These are phyloP conservation scores for Dryadomyces quercus-mongolicae DNA, from an alignment of 2,329 filamentous ascomycete genomes.

Conservation along the genomic window DNA sequence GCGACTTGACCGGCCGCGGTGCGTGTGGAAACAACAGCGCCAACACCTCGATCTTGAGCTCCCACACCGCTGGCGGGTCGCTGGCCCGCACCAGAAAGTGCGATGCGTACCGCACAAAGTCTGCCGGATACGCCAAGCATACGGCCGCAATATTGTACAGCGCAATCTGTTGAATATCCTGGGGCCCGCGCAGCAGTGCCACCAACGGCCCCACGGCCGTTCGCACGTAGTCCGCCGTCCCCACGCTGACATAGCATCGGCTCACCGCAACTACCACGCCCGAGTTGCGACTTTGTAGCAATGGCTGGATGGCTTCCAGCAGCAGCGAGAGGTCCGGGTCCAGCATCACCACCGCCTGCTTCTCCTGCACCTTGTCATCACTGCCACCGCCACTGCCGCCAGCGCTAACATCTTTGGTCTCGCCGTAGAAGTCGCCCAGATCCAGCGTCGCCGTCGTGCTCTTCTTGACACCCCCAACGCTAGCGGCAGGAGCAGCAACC, in stretches of 20 bases:
- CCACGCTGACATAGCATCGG: slow-evolving; percentile 74
- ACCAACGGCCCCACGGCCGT: slow-evolving; percentile 72
- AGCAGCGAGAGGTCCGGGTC: slow-evolving; percentile 77
- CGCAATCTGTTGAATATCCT: slow-evolving; percentile 80
- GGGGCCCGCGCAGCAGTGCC: slow-evolving; percentile 69
- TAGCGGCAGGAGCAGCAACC: neutral
- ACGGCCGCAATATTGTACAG: slow-evolving; percentile 95
- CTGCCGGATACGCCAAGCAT: slow-evolving; percentile 58
- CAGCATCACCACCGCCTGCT: slow-evolving; percentile 46
- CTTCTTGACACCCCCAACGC: neutral
- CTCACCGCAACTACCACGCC: slow-evolving; percentile 83
- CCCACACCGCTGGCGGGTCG: slow-evolving; percentile 74
- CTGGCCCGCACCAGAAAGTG: slow-evolving; percentile 80
- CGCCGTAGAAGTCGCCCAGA: slow-evolving; percentile 71
- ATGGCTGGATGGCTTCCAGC: slow-evolving; percentile 65
- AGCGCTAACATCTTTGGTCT: slow-evolving; percentile 45
- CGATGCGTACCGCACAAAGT: slow-evolving; percentile 79
- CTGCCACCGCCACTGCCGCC: neutral
- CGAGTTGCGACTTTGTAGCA: slow-evolving; percentile 85
- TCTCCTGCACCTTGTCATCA: slow-evolving; percentile 20
- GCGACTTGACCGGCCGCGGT: slow-evolving; percentile 61
- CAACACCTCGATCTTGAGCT: slow-evolving; percentile 81
- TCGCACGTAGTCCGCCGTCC: slow-evolving; percentile 63
- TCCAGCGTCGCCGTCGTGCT: slow-evolving; percentile 36
- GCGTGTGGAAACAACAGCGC: slow-evolving; percentile 84